These are phyloP conservation scores for Penicillium malachiteum DNA, from an alignment of 495 filamentous ascomycete genomes.

Conservation along the genomic window DNA sequence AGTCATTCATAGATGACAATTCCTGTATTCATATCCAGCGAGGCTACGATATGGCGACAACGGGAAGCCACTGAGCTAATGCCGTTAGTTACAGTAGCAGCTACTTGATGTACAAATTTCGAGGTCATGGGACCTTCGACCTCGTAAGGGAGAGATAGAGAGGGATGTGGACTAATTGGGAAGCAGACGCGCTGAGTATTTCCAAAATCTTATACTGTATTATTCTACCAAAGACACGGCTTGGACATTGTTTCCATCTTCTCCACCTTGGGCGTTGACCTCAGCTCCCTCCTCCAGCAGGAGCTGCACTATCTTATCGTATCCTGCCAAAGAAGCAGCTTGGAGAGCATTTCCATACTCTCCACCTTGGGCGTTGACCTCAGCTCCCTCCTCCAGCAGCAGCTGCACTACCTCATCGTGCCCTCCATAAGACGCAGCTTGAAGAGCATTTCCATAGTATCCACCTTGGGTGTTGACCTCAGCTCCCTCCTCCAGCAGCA, in stretches of 20 bases:
- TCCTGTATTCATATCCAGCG: background rate
- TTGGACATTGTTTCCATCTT: too few species aligned
- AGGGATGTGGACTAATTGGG: background rate
- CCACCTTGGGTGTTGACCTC: too few species aligned
- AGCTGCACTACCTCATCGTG: background rate
- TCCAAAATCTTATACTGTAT: conserved; percentile 1
- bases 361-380: background rate
- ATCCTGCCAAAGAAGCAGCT: background rate
- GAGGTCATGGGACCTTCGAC: background rate
- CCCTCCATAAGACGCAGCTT: too few species aligned
- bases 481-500: too few species aligned
- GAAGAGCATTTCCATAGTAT: background rate
- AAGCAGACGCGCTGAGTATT: background rate
- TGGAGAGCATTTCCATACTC: background rate
- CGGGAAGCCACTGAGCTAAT: background rate
- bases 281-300: conserved; percentile 35
- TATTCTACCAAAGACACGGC: background rate
- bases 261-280: too few species aligned
- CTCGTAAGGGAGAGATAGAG: background rate
- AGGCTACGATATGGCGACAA: background rate
- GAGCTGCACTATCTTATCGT: conserved; percentile 26
- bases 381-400: background rate
- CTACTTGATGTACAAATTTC: background rate
- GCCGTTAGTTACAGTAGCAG: background rate
- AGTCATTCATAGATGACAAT: background rate